Base-by-base conservation (phyloP, 805 yeast species). In the Wickerhamiella shivajii region DNA sequence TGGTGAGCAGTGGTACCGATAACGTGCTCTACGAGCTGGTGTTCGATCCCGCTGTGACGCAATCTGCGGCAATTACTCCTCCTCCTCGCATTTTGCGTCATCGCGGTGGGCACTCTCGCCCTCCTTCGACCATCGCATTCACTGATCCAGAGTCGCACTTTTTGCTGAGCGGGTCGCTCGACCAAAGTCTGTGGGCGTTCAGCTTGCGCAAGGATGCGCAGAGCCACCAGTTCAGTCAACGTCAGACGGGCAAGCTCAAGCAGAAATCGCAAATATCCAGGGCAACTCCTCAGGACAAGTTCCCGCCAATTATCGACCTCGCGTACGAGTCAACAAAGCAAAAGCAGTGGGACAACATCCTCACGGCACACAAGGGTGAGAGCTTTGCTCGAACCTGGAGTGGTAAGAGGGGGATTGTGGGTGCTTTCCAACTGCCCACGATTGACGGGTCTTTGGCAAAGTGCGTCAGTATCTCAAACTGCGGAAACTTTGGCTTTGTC, bases 91-190 rank as follows among this genome's bases (percentile, higher is more conserved):
- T 75, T 39, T 63, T 92, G 47, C 71, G 98, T 53, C 78, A 93
- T 1, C 70, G 98, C 51, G 97, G 96, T 47, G 99, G 99, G n/a
- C 98, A 90, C 53, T 72, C 93, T 3, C 77, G 79, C 19, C 93
- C 98, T 3, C 92, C 97, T 2, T 64, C 77, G 0, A 51, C 70
- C 4, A 71, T 90, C 25, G 60, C 62, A 16, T 90, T 90, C 55
- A 80, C 92, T 4, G 77, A 78, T 45, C 73, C 71, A 31, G 72
- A 72, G 29, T 73, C 93, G 2, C 98, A 92, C 56, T 80, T 73
- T 54, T 50, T 92, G 8, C 64, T 80, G 34, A 80, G 94, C 33
- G 92, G 92, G 2, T 80, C 96, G 0, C 67, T 74, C 42, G 98
- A 90, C 56, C 66, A 69, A 46, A 67, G 93, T 2, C 66, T 92